Evolutionary conservation across 192 early-diverging fungal genomes (phyloP), one percentile per base, ranked within the genome.

Genomic region (Coemansia sp.): DNA sequence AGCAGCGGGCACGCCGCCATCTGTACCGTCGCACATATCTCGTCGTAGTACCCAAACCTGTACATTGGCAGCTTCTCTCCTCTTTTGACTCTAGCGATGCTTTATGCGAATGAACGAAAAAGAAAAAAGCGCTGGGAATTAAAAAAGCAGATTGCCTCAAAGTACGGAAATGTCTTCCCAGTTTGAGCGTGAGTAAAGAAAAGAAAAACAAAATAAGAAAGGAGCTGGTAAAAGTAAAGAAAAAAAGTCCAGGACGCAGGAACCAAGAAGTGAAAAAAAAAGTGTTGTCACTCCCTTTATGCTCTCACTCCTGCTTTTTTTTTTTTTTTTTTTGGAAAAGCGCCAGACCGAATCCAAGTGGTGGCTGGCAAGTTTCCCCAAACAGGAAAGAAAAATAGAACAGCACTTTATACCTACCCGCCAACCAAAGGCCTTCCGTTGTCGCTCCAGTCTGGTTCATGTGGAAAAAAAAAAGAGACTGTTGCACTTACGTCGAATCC

Each of bases 1-100:
- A 97, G 89, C 54, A 97, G 83, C 30, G 97, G 93, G 72, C 97
- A 98, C 48, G 95, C 69, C 18, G 93, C 85, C 56, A 97, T 81
- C 40, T 92, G 87, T 48, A 95, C 87, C 47, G 83, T 86, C 32
- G 73, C 78, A 73, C 97, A 99, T 57, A 97, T 89, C 62, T 87
- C 85, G 84, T 94, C 88, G 75, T 97, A 99, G 70, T 81, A 88
- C 33, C 91, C 92, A 65, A 95, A 95, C 47, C 24, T 79, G 54
- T 77, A 77, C 55, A 52, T 55, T 25, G 2, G 35, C 35, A 16
- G 35, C 35, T 8, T 2, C 35, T 38, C 35, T 4, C 12, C 5
- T 14, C 12, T 8, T 35, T 12, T 32, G 31, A 16, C 12, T 38
- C 16, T 38, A 16, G 35, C 35, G 11, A 10, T 38, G 11, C 12